Percentiles rank a stretch among this genome's conserved stretches.
Evolutionary conservation across 371 early-diverging fungal genomes (phyloP).

Genomic region (Rhizopus arrhizus): DNA sequence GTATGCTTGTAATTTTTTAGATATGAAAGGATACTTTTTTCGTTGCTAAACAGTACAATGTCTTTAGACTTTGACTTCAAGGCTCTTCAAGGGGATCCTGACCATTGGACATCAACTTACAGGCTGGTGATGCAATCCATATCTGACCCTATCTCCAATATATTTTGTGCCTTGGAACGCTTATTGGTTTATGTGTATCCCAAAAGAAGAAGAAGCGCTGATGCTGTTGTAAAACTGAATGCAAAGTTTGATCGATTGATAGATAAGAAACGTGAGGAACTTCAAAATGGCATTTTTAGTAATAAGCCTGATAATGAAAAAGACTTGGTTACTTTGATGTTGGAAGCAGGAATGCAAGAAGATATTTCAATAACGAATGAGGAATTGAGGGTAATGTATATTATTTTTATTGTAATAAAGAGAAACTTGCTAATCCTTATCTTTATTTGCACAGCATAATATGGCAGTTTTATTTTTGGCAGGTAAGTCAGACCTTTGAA

Average conservation of each 20-base stretch:
- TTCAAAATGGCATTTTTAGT: slow-evolving; percentile 13
- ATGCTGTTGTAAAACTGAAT: slow-evolving; percentile 16
- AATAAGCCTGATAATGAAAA: slow-evolving; percentile 16
- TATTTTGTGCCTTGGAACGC: slow-evolving; percentile 17
- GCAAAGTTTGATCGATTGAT: slow-evolving; percentile 16
- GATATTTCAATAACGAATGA: slow-evolving; percentile 10
- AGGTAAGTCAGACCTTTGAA: slow-evolving; percentile 1
- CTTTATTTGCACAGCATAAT: slow-evolving; percentile 14
- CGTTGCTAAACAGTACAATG: not conserved
- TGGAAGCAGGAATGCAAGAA: slow-evolving; percentile 17
- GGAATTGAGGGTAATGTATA: slow-evolving; percentile 13
- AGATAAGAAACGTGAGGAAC: slow-evolving; percentile 3
- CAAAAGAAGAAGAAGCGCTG: slow-evolving; percentile 18
- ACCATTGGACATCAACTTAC: slow-evolving; percentile 34
- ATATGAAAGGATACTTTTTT: not conserved
- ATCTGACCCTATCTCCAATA: slow-evolving; percentile 17
- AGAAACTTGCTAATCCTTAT: not conserved
- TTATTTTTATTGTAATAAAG: not conserved
- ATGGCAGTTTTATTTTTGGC: slow-evolving; percentile 31
- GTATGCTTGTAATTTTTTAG: not conserved
- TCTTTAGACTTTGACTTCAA: slow-evolving; percentile 34
- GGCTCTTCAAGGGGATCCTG: slow-evolving; percentile 29
- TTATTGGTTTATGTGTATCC: slow-evolving; percentile 21
- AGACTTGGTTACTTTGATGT: slow-evolving; percentile 24
- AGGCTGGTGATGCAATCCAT: slow-evolving; percentile 15